Percentiles rank a stretch among this genome's conserved stretches.
Conservation (phyloP, 306 rosid genomes). For the Carpinus fangiana region DNA sequence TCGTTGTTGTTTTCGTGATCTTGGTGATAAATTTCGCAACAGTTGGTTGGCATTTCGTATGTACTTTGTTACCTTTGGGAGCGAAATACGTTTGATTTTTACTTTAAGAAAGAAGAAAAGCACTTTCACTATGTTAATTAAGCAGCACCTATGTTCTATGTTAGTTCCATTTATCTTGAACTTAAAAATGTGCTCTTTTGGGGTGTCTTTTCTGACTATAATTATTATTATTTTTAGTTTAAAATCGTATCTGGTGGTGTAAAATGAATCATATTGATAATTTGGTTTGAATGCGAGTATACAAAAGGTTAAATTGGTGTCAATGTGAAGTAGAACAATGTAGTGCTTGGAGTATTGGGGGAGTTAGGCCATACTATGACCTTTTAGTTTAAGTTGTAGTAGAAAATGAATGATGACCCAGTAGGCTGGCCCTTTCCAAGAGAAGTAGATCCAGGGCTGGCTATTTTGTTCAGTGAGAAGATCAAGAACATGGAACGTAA, state of each 20-base stretch:
- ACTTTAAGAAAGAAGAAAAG: background rate
- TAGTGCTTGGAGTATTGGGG: background rate
- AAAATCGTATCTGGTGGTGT: background rate
- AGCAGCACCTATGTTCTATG: background rate
- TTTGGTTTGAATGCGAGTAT: background rate
- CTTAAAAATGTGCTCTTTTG: background rate
- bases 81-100: background rate
- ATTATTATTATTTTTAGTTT: too few species aligned
- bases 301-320: background rate
- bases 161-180: background rate
- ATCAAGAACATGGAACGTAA: background rate
- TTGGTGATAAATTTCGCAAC: conserved; percentile 2
- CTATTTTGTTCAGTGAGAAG: background rate
- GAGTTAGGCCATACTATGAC: background rate
- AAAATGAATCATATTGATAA: background rate
- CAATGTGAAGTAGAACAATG: background rate
- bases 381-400: background rate
- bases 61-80: background rate
- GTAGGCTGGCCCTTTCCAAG: background rate
- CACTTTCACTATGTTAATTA: background rate
- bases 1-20: background rate
- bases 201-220: background rate
- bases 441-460: background rate
- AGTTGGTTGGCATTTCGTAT: background rate
- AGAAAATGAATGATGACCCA: conserved; percentile 7